phyloP scores from a whole-genome alignment of 148 eudicot genomes.

The Hydrangea macrophylla region DNA sequence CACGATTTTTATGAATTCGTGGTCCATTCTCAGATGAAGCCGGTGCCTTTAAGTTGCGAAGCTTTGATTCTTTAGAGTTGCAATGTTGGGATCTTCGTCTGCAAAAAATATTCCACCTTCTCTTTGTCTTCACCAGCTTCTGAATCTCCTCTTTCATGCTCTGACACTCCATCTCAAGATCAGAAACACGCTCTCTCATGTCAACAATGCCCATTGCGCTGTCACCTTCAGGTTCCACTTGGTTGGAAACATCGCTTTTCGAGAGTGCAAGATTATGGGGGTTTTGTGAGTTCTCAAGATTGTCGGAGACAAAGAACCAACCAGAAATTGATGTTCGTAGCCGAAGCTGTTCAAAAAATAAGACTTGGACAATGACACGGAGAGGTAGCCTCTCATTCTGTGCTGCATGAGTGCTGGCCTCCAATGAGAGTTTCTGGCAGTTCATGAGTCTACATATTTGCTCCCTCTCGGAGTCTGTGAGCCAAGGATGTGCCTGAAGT shows the following conservation, averaged over 20 bases:
- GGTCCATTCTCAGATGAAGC: neutral
- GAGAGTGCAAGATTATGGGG: slow-evolving; percentile 25
- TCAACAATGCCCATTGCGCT: slow-evolving; percentile 35
- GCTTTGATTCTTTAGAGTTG: slow-evolving; percentile 23
- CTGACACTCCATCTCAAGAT: slow-evolving; percentile 62
- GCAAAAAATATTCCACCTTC: slow-evolving; percentile 55
- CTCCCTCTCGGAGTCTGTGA: slow-evolving; percentile 65
- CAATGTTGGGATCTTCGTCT: slow-evolving; percentile 29
- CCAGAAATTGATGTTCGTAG: slow-evolving; percentile 70
- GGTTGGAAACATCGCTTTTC: no score
- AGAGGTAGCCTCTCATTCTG: slow-evolving; percentile 77
- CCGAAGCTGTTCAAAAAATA: slow-evolving; percentile 68
- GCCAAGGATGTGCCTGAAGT: slow-evolving; percentile 71
- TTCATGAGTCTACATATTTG: slow-evolving; percentile 73
- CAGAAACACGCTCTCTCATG: slow-evolving; percentile 55
- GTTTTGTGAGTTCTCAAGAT: slow-evolving; percentile 43
- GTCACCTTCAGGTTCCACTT: no score
- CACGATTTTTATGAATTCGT: slow-evolving; percentile 6
- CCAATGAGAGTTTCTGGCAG: slow-evolving; percentile 72
- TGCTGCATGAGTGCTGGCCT: slow-evolving; percentile 78
- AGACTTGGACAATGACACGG: slow-evolving; percentile 70
- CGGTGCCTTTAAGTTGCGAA: slow-evolving; percentile 10
- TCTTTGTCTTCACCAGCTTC: slow-evolving; percentile 50
- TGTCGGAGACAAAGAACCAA: slow-evolving; percentile 69
- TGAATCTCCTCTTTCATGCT: slow-evolving; percentile 56